Conservation (phyloP, 129 eudicot species). For the Helianthus annuus region HanXRQr2.0-SUNRISE NC_035442.2:54334289-54334788, state of each 20-base stretch:
- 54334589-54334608: not conserved
- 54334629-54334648: not conserved
- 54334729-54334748: not conserved
- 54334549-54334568: not conserved
- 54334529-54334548: not conserved
- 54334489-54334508: not conserved
- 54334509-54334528: not conserved
- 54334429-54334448: too few relatives aligned
- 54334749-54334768: not conserved
- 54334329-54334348: too few relatives aligned
- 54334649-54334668: not conserved
- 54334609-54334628: not conserved
- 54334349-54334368: too few relatives aligned
- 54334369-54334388: too few relatives aligned
- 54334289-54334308: too few relatives aligned
- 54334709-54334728: not conserved
- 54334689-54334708: slow-evolving; percentile 14
- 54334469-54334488: not conserved
- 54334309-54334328: too few relatives aligned
- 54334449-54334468: too few relatives aligned
- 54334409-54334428: too few relatives aligned
- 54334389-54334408: too few relatives aligned
- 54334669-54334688: not conserved
- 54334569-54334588: not conserved
- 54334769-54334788: too few relatives aligned